These are phyloP conservation scores for Lactifluus hygrophoroides DNA, from an alignment of 768 basidiomycete genomes.

Conservation along the genomic window DNA sequence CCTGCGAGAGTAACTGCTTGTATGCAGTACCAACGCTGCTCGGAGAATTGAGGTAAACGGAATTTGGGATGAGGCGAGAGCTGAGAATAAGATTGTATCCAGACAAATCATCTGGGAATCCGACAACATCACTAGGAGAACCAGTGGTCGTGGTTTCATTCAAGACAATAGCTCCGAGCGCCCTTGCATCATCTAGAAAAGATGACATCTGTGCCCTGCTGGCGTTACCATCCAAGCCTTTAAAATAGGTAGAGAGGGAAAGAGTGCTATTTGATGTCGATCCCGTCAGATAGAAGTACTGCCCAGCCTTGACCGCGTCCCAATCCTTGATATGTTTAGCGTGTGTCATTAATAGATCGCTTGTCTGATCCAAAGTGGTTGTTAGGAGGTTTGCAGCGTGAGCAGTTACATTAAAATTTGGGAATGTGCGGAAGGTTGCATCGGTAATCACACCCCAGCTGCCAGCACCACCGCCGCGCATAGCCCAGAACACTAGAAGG, in stretches of 20 bases:
- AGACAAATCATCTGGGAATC: conserved; percentile 7
- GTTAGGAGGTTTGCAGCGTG: conserved; percentile 25
- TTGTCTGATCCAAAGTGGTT: conserved; percentile 30
- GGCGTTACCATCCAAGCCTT: no score
- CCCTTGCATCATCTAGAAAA: conserved; percentile 9
- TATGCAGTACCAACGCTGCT: no score
- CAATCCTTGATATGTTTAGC: no score
- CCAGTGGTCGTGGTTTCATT: conserved; percentile 1
- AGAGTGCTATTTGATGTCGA: conserved; percentile 1
- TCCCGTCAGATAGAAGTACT: no score
- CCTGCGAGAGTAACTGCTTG: no score
- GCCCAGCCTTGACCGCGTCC: no score
- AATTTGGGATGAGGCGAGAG: no score
- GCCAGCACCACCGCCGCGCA: no score
- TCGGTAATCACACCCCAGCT: conserved; percentile 35
- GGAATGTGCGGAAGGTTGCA: conserved; percentile 30
- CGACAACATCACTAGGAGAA: conserved; percentile 8
- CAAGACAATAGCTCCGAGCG: conserved; percentile 19
- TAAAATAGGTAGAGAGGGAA: conserved; percentile 19
- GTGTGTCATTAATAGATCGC: conserved; percentile 27
- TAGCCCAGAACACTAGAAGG: no score
- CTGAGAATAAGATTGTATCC: conserved; percentile 8
- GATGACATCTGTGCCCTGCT: no score
- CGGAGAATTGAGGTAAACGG: no score
- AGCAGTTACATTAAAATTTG: no score